These are phyloP conservation scores for Sphaerobolus stellatus DNA, from an alignment of 1,284 basidiomycete genomes.

Conservation along the genomic window DNA sequence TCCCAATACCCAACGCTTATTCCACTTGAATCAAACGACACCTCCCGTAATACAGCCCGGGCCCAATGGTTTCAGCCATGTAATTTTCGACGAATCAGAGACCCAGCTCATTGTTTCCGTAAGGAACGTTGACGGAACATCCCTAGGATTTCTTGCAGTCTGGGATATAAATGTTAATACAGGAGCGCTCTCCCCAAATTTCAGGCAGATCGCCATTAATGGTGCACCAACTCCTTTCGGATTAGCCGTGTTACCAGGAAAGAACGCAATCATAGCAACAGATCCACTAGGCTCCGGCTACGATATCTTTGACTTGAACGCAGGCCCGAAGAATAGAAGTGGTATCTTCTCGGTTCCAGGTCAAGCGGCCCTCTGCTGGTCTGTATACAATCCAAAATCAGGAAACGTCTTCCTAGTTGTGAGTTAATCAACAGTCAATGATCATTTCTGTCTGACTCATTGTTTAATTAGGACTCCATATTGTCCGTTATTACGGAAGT, in stretches of 20 bases:
- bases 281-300: slow-evolving; percentile 47
- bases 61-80: slow-evolving; percentile 42
- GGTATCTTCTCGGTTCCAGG: slow-evolving; percentile 36
- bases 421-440: too few relatives aligned
- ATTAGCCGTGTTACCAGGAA: slow-evolving; percentile 47
- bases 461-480: slow-evolving; percentile 41
- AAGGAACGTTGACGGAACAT: slow-evolving; percentile 34
- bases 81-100: slow-evolving; percentile 46
- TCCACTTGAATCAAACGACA: slow-evolving; percentile 46
- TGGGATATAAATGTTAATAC: slow-evolving; percentile 39
- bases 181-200: slow-evolving; percentile 30
- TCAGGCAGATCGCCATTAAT: slow-evolving; percentile 22
- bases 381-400: slow-evolving; percentile 42
- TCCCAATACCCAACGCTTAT: slow-evolving; percentile 39
- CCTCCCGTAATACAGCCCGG: slow-evolving; percentile 32
- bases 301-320: slow-evolving; percentile 46
- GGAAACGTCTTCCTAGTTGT: slow-evolving; percentile 50
- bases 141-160: slow-evolving; percentile 48
- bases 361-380: slow-evolving; percentile 51
- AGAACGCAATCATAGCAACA: slow-evolving; percentile 46
- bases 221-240: slow-evolving; percentile 42
- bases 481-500: slow-evolving; percentile 47
- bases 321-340: slow-evolving; percentile 15
- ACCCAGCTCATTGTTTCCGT: slow-evolving; percentile 48
- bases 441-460: too few relatives aligned